Base-by-base conservation (phyloP, 306 rosid species). In the Cyamopsis tetragonoloba region DNA sequence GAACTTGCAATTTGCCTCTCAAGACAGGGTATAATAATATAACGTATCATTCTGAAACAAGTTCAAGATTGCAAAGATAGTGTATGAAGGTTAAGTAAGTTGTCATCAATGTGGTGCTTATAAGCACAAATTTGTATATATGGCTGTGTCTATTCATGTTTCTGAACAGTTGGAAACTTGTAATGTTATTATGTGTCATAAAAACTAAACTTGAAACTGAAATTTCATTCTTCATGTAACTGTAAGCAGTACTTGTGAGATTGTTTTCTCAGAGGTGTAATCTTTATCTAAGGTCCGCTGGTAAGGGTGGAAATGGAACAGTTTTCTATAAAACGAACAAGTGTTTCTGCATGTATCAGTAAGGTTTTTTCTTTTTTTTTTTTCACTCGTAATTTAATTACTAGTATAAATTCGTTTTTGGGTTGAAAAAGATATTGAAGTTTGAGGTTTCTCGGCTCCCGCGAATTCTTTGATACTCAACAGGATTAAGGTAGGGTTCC, bases 1-100 rank as follows among this genome's bases (percentile, higher is more conserved):
- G 92, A 84, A 83, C 57, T 79, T 88, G 75, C 81, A 72, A 69
- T 88, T 80, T 73, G 28, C 78, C 39, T 91, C 97, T 55, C 87
- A 82, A 53, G 92, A 91, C 17, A 69, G 83, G n/a, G n/a, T n/a
- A n/a, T n/a, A n/a, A n/a, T 76, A 64, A 84, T 80, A 63, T 74
- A 68, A 77, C 59, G 11, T 23, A 48, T 9, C 14, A 22, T 15
- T 39, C 7, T 7, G 50, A 19, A 42, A 51, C 70, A 66, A 60
- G 6, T n/a, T n/a, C n/a, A n/a, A n/a, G n/a, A n/a, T n/a, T 66
- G 30, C 54, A 23, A 60, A 24, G 31, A 71, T 32, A 32, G 30
- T 34, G 7, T 32, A n/a, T 17, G 60, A 60, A 71, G 68, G 37
- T 28, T 37, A 70, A 7, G 8, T 37, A 70, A 7, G 8, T 28